A percentile compares a stretch with the other conserved stretches of the same genome.
Conservation (phyloP, 140 eudicot species). For the Cichorium intybus region DNA sequence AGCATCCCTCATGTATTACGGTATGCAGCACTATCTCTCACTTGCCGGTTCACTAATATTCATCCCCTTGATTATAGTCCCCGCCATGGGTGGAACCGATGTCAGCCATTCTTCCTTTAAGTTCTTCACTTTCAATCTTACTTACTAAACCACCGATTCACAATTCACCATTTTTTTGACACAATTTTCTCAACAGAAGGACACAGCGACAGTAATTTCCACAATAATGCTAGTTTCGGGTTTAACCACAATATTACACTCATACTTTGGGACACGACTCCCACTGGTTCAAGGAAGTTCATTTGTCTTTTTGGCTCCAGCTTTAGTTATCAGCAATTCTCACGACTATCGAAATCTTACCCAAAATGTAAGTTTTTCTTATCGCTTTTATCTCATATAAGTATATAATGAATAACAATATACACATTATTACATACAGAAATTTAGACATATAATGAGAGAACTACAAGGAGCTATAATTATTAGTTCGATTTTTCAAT, state of each 20-base stretch:
- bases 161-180: not conserved
- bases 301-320: constrained; percentile 90
- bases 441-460: constrained; percentile 91
- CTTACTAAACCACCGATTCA: constrained; percentile 2
- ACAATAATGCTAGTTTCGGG: constrained; percentile 88
- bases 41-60: constrained; percentile 87
- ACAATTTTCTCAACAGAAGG: constrained; percentile 55
- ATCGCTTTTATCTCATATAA: not conserved
- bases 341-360: constrained; percentile 81
- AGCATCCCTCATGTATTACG: constrained; percentile 59
- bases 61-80: constrained; percentile 74
- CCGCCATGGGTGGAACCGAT: constrained; percentile 98
- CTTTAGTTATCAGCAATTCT: constrained; percentile 78
- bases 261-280: constrained; percentile 88
- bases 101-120: constrained; percentile 42
- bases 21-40: constrained; percentile 89
- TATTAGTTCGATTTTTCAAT: constrained; percentile 82
- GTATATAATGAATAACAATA: constrained; percentile 16
- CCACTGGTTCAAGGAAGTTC: constrained; percentile 99
- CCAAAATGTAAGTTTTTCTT: constrained; percentile 61
- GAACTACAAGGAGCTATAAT: constrained; percentile 96
- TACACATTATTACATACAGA: constrained; percentile 41
- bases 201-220: constrained; percentile 83
- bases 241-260: constrained; percentile 70
- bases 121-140: not conserved